Conservation (phyloP, 306 rosid species). For the Gleditsia sinensis region DNA sequence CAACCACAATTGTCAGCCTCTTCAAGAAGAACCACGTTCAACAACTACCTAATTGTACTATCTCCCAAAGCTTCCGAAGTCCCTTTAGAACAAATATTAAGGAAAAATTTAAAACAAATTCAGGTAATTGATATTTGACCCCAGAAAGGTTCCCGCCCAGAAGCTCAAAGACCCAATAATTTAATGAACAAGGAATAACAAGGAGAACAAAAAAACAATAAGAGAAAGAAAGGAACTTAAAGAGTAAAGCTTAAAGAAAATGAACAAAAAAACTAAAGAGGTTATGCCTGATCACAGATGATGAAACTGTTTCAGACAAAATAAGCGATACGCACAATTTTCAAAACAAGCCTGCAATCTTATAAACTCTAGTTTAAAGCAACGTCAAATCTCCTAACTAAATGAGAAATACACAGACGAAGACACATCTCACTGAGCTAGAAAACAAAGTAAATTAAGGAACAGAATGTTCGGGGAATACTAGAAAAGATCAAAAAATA, state of each 20-base stretch:
- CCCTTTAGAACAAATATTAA: conserved; percentile 32
- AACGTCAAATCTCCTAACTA: conserved; percentile 33
- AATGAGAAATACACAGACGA: conserved; percentile 9
- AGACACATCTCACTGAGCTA: conserved; percentile 15
- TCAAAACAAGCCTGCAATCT: conserved; percentile 19
- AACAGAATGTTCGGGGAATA: conserved; percentile 21
- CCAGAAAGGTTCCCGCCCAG: conserved; percentile 13
- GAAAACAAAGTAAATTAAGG: conserved; percentile 13
- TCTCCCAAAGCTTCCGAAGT: conserved; percentile 31
- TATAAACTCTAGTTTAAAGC: not conserved
- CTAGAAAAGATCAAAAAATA: not conserved
- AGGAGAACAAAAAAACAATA: not conserved
- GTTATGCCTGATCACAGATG: not conserved
- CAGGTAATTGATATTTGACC: conserved; percentile 16
- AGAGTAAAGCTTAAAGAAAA: not conserved
- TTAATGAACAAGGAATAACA: not conserved
- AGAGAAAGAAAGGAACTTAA: conserved; percentile 18
- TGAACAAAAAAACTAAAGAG: not conserved
- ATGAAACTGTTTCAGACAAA: conserved; percentile 28
- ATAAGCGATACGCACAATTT: too few relatives aligned
- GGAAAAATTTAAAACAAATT: too few relatives aligned
- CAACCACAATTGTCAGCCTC: too few relatives aligned
- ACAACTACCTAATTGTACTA: conserved; percentile 23
- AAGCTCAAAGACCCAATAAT: conserved; percentile 27
- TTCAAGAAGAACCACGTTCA: not conserved